phyloP scores from a whole-genome alignment of 768 basidiomycete genomes.

The Termitomyces sp. region DNA sequence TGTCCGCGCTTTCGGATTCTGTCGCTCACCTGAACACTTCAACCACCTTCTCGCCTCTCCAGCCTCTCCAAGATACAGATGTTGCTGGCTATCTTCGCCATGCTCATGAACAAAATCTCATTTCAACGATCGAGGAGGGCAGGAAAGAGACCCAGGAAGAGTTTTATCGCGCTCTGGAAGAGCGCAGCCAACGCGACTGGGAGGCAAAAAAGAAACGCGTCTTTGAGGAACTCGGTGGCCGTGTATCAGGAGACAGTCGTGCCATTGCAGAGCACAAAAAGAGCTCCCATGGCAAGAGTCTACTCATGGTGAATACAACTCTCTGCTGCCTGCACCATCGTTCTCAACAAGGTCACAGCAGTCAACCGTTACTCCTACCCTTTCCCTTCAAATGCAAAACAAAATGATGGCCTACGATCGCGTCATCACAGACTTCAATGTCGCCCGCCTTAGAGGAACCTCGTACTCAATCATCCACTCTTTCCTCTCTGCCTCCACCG shows the following conservation, averaged over 20 bases:
- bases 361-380: conserved; percentile 42
- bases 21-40: conserved; percentile 81
- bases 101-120: conserved; percentile 91
- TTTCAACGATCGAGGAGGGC: conserved; percentile 90
- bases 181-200: conserved; percentile 76
- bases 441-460: conserved; percentile 61
- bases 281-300: conserved; percentile 52
- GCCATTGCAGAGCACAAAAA: conserved; percentile 58
- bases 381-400: conserved; percentile 78
- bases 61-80: conserved; percentile 91
- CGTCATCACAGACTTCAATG: conserved; percentile 73
- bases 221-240: conserved; percentile 84
- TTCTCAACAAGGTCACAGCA: conserved; percentile 10
- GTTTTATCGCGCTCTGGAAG: conserved; percentile 78
- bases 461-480: conserved; percentile 76
- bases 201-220: conserved; percentile 86
- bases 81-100: conserved; percentile 93
- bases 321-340: neutral
- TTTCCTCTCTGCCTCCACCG: conserved; percentile 60
- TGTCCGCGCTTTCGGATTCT: conserved; percentile 76
- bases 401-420: conserved; percentile 97
- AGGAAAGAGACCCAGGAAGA: conserved; percentile 79
- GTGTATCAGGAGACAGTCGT: conserved; percentile 49
- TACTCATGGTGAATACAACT: conserved; percentile 40
- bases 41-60: conserved; percentile 83